Evolutionary conservation across 169 alveolate genomes (phyloP).

Genomic region (Neospora caninum): DNA sequence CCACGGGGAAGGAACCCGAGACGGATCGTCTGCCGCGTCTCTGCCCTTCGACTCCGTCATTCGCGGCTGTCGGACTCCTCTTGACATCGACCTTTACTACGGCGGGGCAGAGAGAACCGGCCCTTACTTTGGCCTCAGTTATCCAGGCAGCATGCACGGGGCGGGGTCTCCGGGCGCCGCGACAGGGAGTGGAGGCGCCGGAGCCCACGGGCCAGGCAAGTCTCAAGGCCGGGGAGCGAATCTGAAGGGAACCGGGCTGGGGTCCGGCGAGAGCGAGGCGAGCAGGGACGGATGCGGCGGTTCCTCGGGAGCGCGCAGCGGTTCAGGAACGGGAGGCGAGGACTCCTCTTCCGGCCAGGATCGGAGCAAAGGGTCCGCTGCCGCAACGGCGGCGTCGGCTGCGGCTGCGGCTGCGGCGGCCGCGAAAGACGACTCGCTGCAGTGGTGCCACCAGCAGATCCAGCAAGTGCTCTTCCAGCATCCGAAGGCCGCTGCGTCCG

Average conservation of each 20-base stretch:
- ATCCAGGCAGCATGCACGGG: not conserved
- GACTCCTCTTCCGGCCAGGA: not conserved
- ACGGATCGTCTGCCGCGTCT: not conserved
- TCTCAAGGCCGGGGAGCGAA: not conserved
- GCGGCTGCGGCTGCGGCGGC: conserved; percentile 30
- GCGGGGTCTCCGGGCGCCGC: not conserved
- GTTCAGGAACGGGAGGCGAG: not conserved
- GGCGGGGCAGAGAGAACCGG: not conserved
- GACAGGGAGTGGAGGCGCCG: not conserved
- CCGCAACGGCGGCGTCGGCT: not conserved
- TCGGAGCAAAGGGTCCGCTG: not conserved
- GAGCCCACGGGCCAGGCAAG: not conserved
- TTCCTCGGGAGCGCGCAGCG: not conserved
- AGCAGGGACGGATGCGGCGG: not conserved
- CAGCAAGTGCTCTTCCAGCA: conserved; percentile 60
- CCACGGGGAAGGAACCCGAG: not conserved
- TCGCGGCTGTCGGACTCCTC: conserved; percentile 57
- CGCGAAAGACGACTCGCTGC: conserved; percentile 57
- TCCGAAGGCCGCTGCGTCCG: conserved; percentile 48
- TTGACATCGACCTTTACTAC: conserved; percentile 39
- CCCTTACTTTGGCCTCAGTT: not conserved
- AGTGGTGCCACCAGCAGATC: conserved; percentile 64
- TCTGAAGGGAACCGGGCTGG: not conserved
- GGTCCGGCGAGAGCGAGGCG: conserved; percentile 7
- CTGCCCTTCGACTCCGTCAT: not conserved